Conservation (phyloP, 495 filamentous ascomycete genomes). For the Podospora pseudocomata region DNA sequence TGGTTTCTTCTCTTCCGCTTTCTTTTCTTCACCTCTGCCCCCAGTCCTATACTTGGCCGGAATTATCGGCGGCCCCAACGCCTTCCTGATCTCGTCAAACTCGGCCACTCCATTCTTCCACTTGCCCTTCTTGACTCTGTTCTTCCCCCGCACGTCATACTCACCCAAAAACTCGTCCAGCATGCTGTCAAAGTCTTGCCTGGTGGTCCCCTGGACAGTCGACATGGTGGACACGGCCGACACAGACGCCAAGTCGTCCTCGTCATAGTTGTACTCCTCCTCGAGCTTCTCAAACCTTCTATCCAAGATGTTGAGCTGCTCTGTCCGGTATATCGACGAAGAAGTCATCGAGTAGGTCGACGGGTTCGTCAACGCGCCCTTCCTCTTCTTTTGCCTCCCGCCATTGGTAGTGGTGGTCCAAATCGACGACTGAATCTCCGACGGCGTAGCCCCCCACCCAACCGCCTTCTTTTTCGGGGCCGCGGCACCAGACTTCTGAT, state of each 20-base stretch:
- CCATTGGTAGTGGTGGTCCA: conserved; percentile 75
- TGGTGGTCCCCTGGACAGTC: conserved; percentile 54
- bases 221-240: conserved; percentile 47
- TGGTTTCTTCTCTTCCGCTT: too few species aligned
- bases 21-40: neutral
- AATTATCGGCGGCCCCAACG: conserved; percentile 66
- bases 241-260: conserved; percentile 51
- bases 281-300: conserved; percentile 88
- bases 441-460: conserved; percentile 44
- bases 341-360: conserved; percentile 97
- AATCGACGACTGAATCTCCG: conserved; percentile 66
- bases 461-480: conserved; percentile 31
- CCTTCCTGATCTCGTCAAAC: conserved; percentile 84
- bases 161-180: conserved; percentile 89
- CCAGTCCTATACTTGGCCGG: conserved; percentile 18
- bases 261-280: conserved; percentile 73
- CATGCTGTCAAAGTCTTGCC: conserved; percentile 76
- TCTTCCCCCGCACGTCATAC: conserved; percentile 74
- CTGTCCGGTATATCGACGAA: conserved; percentile 81
- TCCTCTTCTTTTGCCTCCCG: conserved; percentile 79
- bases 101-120: conserved; percentile 77
- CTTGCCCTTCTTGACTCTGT: conserved; percentile 76
- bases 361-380: conserved; percentile 82
- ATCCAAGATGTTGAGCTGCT: conserved; percentile 82
- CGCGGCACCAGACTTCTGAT: conserved; percentile 46